Evolutionary conservation across 768 basidiomycete species (phyloP), one percentile per base, ranked within the genome.

Genomic region (Hericium alpestre): DNA sequence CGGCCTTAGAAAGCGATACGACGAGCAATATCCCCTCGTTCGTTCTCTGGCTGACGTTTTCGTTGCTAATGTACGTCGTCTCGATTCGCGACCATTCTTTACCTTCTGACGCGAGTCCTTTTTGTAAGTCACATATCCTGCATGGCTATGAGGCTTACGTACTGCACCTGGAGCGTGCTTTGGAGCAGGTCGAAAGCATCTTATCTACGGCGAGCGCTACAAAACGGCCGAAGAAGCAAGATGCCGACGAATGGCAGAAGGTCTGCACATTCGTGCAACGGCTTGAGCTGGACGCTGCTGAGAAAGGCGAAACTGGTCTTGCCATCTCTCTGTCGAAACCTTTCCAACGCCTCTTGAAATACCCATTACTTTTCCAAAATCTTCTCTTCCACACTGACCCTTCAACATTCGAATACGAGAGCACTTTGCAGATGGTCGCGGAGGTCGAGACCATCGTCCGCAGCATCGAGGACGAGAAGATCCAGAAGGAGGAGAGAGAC

Each of bases 391-490:
- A 93, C 72, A 96, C 95, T 16, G 96, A 99, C 64, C 93, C 96
- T 2, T 93, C 91, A 61, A 93, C 94, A 3, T 93, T 87, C 65
- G 96, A 99, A 72, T 99, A 96, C 67, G 96, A 99, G 70, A 88
- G 87, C 66, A 96, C 94, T 12, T 74, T 95, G 43, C 86, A 87
- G 67, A 95, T 98, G 90, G 93, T 97, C 1, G 91, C 93, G 18
- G 93, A 98, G 70, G 90, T 99, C 7, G 96, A 99, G 72, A 84
- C 80, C 18, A 95, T 98, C 64, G 95, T 99, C 51, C 80, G 95
- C 48, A 90, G 89, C 59, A 97, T 99, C 56, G 95, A 99, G 70
- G 95, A 97, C 65, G 93, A 99, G 75, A 98, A 98, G 76, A 89
- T 93, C 56, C 87, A 90, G 68, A 91, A 92, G 70, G 95, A 98